These are phyloP conservation scores for Amniculicola lignicola DNA, from an alignment of 495 filamentous ascomycete genomes.

Conservation along the genomic window DNA sequence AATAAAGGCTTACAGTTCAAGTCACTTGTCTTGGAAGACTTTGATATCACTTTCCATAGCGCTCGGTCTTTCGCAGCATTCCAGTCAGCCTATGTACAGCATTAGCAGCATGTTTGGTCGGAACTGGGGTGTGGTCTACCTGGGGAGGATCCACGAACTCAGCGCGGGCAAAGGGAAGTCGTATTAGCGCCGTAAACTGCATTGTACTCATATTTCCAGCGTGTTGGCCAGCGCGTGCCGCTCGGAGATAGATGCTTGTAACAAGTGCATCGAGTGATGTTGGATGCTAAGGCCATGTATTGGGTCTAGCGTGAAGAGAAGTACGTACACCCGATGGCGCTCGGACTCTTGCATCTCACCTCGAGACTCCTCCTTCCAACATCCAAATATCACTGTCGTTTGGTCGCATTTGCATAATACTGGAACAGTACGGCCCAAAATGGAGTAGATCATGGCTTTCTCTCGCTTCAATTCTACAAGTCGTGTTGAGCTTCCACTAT, in stretches of 20 bases:
- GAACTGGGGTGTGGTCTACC: too few relatives aligned
- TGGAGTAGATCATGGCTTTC: too few relatives aligned
- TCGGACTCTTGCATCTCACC: not conserved
- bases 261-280: too few relatives aligned
- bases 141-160: slow-evolving; percentile 87
- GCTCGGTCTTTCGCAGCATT: slow-evolving; percentile 77
- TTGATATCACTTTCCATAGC: slow-evolving; percentile 87
- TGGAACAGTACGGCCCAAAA: too few relatives aligned
- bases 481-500: too few relatives aligned
- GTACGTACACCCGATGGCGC: not conserved
- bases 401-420: too few relatives aligned
- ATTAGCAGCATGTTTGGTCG: too few relatives aligned
- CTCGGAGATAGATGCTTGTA: too few relatives aligned
- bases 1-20: slow-evolving; percentile 66
- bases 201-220: slow-evolving; percentile 19
- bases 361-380: too few relatives aligned
- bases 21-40: slow-evolving; percentile 65
- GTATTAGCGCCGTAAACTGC: slow-evolving; percentile 73
- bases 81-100: slow-evolving; percentile 65
- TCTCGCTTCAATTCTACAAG: too few relatives aligned
- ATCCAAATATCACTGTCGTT: too few relatives aligned
- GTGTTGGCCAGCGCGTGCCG: too few relatives aligned
- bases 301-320: slow-evolving; percentile 1
- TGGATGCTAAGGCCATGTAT: not conserved
- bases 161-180: slow-evolving; percentile 80